Percentiles rank a stretch among this genome's conserved stretches.
Evolutionary conservation across 495 filamentous ascomycete species (phyloP).

Genomic region (Penicillium crystallinum): DNA sequence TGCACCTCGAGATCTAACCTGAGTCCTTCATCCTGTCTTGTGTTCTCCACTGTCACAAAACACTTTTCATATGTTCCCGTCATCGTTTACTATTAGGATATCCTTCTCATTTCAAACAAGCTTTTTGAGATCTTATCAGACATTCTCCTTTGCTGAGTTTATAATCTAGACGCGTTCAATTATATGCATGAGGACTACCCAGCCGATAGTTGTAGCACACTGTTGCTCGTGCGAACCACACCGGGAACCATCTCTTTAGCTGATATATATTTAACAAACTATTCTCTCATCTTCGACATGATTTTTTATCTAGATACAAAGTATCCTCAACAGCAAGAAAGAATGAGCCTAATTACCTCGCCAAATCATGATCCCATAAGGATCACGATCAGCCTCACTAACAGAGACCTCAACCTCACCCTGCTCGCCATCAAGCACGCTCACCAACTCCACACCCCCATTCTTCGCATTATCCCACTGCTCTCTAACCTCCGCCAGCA

Average conservation of each 20-base stretch:
- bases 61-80: conserved; percentile 19
- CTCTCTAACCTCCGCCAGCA: conserved; percentile 51
- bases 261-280: too few species aligned
- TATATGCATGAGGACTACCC: too few species aligned
- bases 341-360: conserved; percentile 25
- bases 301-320: too few species aligned
- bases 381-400: conserved; percentile 76
- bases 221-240: too few species aligned
- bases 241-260: too few species aligned
- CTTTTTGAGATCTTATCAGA: conserved; percentile 2
- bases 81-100: conserved; percentile 22
- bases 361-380: conserved; percentile 61
- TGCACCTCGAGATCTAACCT: not conserved
- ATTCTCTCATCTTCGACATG: too few species aligned
- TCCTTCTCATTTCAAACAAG: conserved; percentile 24
- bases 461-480: conserved; percentile 45
- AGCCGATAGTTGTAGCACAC: too few species aligned
- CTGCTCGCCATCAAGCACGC: conserved; percentile 35
- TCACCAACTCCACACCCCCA: conserved; percentile 14
- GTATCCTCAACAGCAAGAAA: not conserved
- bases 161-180: too few species aligned
- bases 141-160: not conserved
- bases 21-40: conserved; percentile 2
- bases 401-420: conserved; percentile 58
- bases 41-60: not conserved